Conservation (phyloP, 2,329 filamentous ascomycete species). For the Aspergillus pseudotamarii region DNA sequence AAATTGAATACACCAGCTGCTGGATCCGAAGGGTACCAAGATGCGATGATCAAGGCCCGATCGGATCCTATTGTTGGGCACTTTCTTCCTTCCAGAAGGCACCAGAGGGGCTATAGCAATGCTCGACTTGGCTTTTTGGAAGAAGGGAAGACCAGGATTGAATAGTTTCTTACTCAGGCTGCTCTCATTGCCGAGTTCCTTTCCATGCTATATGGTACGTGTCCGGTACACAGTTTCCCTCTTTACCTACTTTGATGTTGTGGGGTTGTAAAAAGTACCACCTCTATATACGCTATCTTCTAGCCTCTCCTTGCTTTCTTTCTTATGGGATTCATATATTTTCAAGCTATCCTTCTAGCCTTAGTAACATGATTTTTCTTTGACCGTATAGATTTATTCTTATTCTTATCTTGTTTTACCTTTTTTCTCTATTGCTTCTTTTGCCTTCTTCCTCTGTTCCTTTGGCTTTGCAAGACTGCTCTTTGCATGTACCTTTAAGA, state of each 20-base stretch:
- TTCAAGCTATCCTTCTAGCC: not conserved
- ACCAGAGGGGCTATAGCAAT: constrained; percentile 83
- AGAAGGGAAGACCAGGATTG: constrained; percentile 98
- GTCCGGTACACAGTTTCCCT: constrained; percentile 1
- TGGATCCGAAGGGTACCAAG: constrained; percentile 84
- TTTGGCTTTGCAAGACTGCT: not conserved
- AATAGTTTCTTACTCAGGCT: constrained; percentile 46
- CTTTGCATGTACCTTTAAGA: not conserved
- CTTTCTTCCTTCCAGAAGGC: constrained; percentile 63
- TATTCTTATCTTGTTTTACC: constrained; percentile 3
- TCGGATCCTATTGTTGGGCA: constrained; percentile 81
- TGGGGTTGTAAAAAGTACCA: not conserved
- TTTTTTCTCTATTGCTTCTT: not conserved
- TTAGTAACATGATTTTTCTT: not conserved
- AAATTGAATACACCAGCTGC: constrained; percentile 89
- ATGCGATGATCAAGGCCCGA: constrained; percentile 78
- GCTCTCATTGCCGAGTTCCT: not conserved
- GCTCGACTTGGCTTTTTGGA: constrained; percentile 82
- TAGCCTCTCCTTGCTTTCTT: constrained; percentile 1
- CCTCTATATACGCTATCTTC: not conserved
- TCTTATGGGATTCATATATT: not conserved
- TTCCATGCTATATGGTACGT: not conserved
- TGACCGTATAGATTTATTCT: not conserved
- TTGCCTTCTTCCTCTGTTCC: not conserved
- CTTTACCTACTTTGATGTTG: not conserved